Conservation (phyloP, 495 filamentous ascomycete genomes). For the Opeltia flavorubescens region DNA sequence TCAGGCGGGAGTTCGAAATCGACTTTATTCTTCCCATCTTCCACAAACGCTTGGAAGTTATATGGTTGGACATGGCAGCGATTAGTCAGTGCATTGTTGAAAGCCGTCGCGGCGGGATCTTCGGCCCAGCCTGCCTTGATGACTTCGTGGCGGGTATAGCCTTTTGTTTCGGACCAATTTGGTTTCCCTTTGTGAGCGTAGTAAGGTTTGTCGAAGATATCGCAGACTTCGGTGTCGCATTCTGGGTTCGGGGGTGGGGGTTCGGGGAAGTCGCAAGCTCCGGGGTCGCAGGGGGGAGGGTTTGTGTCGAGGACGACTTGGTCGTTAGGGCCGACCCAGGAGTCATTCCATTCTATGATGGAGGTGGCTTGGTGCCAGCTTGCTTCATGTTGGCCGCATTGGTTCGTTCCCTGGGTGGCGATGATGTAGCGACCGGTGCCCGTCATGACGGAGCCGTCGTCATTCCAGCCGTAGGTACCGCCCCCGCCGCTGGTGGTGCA, state of each 20-base stretch:
- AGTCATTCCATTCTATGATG: not conserved
- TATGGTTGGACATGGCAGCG: not conserved
- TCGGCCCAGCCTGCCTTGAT: conserved; percentile 2
- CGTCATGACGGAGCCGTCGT: conserved; percentile 8
- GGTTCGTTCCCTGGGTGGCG: conserved; percentile 3
- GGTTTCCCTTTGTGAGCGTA: not conserved
- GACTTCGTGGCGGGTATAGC: conserved; percentile 2
- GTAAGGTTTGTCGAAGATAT: conserved; percentile 7
- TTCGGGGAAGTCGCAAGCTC: not conserved
- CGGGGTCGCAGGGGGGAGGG: conserved; percentile 1
- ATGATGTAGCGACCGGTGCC: conserved; percentile 4
- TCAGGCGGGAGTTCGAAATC: conserved; percentile 3
- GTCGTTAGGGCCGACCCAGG: not conserved
- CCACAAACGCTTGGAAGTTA: not conserved
- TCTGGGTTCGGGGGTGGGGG: not conserved
- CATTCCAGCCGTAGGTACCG: conserved; percentile 8
- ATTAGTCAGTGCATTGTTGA: conserved; percentile 1
- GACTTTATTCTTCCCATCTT: not conserved
- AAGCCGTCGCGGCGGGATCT: not conserved
- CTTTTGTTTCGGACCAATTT: not conserved
- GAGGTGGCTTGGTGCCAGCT: not conserved
- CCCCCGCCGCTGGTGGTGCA: conserved; percentile 10
- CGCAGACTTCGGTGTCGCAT: conserved; percentile 3
- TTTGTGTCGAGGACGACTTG: conserved; percentile 5
- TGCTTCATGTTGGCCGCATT: conserved; percentile 7